These are phyloP conservation scores for Hyaloperonospora brassicae DNA, from an alignment of 352 stramenopile genomes.

Conservation along the genomic window DNA sequence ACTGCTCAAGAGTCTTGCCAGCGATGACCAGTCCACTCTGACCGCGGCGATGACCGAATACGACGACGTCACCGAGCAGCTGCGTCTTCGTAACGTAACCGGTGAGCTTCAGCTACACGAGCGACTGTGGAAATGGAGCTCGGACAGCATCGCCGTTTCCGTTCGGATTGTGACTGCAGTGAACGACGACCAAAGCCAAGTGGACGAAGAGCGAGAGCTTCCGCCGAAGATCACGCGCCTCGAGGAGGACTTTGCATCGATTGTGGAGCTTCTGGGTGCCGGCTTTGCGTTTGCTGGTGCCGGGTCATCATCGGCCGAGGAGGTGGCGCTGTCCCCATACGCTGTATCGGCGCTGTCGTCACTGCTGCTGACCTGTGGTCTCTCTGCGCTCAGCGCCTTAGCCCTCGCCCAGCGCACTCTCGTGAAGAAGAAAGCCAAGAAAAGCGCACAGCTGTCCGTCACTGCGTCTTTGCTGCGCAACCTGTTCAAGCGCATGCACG, in stretches of 20 bases:
- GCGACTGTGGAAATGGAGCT: slow-evolving; percentile 55
- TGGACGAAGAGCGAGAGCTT: slow-evolving; percentile 13
- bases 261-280: slow-evolving; percentile 19
- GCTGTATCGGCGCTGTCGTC: slow-evolving; percentile 44
- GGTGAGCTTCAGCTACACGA: slow-evolving; percentile 19
- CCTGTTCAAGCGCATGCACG: slow-evolving; percentile 56
- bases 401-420: slow-evolving; percentile 33
- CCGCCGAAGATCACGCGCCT: slow-evolving; percentile 18
- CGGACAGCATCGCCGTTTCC: slow-evolving; percentile 15
- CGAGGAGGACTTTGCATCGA: slow-evolving; percentile 23
- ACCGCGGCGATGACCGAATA: slow-evolving; percentile 30
- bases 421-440: slow-evolving; percentile 64
- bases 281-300: slow-evolving; percentile 13
- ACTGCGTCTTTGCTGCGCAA: slow-evolving; percentile 33
- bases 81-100: slow-evolving; percentile 13
- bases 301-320: slow-evolving; percentile 1
- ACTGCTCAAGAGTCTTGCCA: slow-evolving; percentile 34
- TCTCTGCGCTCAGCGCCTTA: slow-evolving; percentile 47
- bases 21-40: slow-evolving; percentile 24
- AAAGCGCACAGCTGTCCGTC: slow-evolving; percentile 33
- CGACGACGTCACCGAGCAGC: slow-evolving; percentile 21
- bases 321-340: slow-evolving; percentile 36
- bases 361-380: slow-evolving; percentile 47
- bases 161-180: slow-evolving; percentile 11
- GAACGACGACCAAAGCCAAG: slow-evolving; percentile 6